Conservation (phyloP, 2,329 filamentous ascomycete species). For the Arthrobotrys iridis region DNA sequence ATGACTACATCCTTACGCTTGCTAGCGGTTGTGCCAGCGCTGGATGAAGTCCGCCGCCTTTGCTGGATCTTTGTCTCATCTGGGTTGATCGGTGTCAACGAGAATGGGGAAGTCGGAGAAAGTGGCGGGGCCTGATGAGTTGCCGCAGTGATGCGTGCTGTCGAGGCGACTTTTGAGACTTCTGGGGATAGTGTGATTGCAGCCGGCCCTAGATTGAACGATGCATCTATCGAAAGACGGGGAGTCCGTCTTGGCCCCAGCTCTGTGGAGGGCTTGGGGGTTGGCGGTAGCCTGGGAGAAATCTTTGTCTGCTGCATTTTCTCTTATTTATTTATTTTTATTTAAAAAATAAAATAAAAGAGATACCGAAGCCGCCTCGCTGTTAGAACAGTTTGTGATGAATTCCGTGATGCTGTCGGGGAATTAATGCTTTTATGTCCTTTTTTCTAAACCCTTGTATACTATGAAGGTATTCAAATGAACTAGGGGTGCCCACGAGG, state of each 20-base stretch:
- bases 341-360: not conserved
- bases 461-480: conserved; percentile 16
- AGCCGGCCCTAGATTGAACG: conserved; percentile 65
- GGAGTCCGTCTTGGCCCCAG: conserved; percentile 76
- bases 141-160: conserved; percentile 59
- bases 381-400: not conserved
- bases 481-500: conserved; percentile 1
- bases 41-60: conserved; percentile 57
- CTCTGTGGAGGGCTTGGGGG: conserved; percentile 81
- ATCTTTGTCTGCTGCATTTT: conserved; percentile 52
- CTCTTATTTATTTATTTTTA: not conserved
- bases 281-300: conserved; percentile 72
- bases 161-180: conserved; percentile 66
- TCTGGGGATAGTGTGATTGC: conserved; percentile 63
- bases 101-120: conserved; percentile 51
- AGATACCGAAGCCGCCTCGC: not conserved
- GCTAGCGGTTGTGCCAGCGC: conserved; percentile 59
- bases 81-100: conserved; percentile 42
- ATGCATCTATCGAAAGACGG: conserved; percentile 71
- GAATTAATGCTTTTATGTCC: conserved; percentile 13
- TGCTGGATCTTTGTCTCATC: conserved; percentile 43
- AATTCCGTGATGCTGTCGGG: conserved; percentile 1
- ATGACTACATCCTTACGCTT: conserved; percentile 77
- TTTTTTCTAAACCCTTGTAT: conserved; percentile 6
- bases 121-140: conserved; percentile 35